Conservation (phyloP, 306 rosid species). For the Clitoria ternatea region DNA sequence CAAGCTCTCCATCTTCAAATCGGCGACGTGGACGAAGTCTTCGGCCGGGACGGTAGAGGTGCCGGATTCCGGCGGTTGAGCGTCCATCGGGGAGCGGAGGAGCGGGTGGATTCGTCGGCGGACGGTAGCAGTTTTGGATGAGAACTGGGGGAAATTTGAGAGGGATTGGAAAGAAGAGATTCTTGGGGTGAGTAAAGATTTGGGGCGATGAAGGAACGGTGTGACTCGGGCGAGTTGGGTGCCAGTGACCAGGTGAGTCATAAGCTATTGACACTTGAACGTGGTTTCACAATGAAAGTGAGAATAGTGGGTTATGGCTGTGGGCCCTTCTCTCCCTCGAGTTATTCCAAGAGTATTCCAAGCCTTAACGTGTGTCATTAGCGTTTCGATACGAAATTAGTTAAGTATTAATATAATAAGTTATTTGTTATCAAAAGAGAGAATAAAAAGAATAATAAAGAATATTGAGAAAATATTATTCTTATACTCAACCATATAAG, state of each 20-base stretch:
- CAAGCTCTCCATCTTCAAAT: slow-evolving; percentile 54
- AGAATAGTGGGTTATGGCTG: neutral
- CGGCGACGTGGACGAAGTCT: slow-evolving; percentile 70
- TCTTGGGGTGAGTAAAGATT: neutral
- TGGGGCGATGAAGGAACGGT: neutral
- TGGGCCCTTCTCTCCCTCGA: neutral
- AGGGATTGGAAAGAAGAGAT: neutral
- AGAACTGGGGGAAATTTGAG: slow-evolving; percentile 23
- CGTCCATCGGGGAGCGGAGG: slow-evolving; percentile 49
- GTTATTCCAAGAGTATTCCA: neutral
- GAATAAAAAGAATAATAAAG: too few species aligned
- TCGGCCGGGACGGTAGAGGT: slow-evolving; percentile 35
- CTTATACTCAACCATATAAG: too few species aligned
- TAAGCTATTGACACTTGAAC: neutral
- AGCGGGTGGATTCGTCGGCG: slow-evolving; percentile 13
- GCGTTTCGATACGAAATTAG: too few species aligned
- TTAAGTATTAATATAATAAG: too few species aligned
- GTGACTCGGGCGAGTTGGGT: slow-evolving; percentile 46
- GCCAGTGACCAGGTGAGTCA: slow-evolving; percentile 45
- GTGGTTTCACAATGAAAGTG: neutral
- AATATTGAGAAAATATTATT: too few species aligned
- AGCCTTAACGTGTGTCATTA: too few species aligned
- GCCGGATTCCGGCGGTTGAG: slow-evolving; percentile 37
- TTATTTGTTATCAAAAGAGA: too few species aligned
- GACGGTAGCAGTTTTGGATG: slow-evolving; percentile 8